These are phyloP conservation scores for Clonostachys rosea DNA, from an alignment of 2,329 filamentous ascomycete genomes.

Conservation along the genomic window DNA sequence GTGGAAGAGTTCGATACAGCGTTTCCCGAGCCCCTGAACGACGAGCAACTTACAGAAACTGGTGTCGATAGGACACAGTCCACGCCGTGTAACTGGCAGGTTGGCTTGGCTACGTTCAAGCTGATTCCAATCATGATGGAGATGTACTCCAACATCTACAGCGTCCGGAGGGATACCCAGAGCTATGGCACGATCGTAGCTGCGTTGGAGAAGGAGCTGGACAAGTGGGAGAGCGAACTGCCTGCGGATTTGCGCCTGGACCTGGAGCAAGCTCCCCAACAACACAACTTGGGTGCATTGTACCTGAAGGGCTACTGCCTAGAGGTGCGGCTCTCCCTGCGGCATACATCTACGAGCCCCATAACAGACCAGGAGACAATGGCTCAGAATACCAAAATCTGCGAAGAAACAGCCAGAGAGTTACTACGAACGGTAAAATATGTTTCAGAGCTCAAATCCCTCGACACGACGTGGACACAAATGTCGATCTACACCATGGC, in stretches of 20 bases:
- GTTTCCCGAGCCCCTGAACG: conserved; percentile 66
- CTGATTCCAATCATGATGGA: conserved; percentile 65
- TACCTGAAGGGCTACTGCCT: conserved; percentile 49
- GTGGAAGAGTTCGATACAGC: conserved; percentile 76
- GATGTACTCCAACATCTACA: conserved; percentile 73
- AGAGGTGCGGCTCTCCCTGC: conserved; percentile 55
- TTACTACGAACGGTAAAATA: conserved; percentile 57
- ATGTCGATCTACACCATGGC: conserved; percentile 68
- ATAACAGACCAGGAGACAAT: conserved; percentile 49
- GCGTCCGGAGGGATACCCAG: conserved; percentile 57
- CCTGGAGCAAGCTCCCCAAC: conserved; percentile 27
- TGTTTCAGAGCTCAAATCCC: conserved; percentile 58
- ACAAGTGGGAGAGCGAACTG: conserved; percentile 58
- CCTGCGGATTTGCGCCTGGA: conserved; percentile 55
- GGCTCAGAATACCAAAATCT: conserved; percentile 59
- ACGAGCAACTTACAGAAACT: conserved; percentile 63
- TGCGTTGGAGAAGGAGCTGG: conserved; percentile 60
- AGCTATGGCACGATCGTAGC: conserved; percentile 61
- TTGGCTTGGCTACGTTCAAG: conserved; percentile 62
- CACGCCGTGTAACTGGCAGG: conserved; percentile 61
- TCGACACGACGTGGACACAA: conserved; percentile 78
- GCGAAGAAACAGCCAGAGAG: conserved; percentile 59
- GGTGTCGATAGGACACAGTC: conserved; percentile 51
- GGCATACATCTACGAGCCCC: conserved; percentile 57
- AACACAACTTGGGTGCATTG: conserved; percentile 45